Percentiles rank a stretch among this genome's conserved stretches.
These are phyloP conservation scores for Oryza coarctata DNA, from an alignment of 176 grass and related monocot species.

Conservation along the genomic window DNA sequence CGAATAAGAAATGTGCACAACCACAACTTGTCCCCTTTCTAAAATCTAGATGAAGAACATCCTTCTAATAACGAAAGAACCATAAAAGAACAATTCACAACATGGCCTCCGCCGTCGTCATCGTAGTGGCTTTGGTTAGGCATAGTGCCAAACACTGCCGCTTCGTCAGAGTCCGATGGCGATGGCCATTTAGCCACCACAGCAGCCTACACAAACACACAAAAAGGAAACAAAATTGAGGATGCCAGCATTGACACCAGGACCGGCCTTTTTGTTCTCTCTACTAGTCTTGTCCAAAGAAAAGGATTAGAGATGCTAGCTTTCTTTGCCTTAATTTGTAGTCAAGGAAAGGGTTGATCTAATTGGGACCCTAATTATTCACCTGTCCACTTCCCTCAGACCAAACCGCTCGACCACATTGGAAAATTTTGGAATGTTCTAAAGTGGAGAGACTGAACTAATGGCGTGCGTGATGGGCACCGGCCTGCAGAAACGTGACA, in stretches of 20 bases:
- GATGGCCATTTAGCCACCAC: neutral
- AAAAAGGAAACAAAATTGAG: too few relatives aligned
- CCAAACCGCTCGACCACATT: neutral
- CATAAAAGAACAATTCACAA: neutral
- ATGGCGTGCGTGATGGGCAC: neutral
- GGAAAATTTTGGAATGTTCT: neutral
- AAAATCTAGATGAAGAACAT: neutral
- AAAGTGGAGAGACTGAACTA: neutral
- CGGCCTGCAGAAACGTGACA: neutral
- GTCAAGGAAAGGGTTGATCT: conserved; percentile 6
- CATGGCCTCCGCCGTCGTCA: neutral
- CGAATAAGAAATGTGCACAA: neutral
- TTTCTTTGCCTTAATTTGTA: conserved; percentile 25
- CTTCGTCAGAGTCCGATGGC: neutral
- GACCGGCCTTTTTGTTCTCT: neutral
- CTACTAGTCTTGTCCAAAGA: neutral
- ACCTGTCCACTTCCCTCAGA: neutral
- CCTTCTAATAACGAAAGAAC: neutral
- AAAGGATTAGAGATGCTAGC: neutral
- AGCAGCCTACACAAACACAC: neutral
- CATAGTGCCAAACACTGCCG: neutral
- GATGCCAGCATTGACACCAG: neutral
- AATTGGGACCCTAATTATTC: neutral
- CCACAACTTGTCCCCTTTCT: neutral
- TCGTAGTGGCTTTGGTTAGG: neutral